Base-by-base conservation (phyloP, 2,329 filamentous ascomycete species). In the Fusarium fujikuroi region DNA sequence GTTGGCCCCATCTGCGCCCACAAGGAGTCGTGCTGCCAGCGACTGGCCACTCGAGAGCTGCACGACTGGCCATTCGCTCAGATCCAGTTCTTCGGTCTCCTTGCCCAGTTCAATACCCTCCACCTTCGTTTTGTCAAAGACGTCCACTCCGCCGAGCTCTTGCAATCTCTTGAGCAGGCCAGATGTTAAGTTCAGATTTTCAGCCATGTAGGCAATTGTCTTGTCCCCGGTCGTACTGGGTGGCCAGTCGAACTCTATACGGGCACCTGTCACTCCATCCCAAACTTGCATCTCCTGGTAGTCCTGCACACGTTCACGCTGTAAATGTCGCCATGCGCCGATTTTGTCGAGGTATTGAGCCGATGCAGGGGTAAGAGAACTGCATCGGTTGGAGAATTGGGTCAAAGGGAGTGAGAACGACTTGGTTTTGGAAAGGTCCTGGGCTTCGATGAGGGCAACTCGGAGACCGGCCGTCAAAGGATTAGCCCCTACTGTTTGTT, bases 221-320 rank as follows among this genome's bases (percentile, higher is more conserved):
- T 86, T 88, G 79, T 85, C 84, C 80, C 68, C 74, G 77, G 86
- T 85, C 42, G 84, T 80, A 47, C 79, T 81, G 9, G 84, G 84
- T 28, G 83, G 83, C 92, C 92, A 93, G 83, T 96, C 93, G 81
- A 99, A 99, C 75, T 94, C 92, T 80, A 99, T 96, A 76, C 92
- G 90, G 40, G 95, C 93, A 66, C 91, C 95, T 44, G 93, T 93
- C 63, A 97, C 90, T 70, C 95, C 97, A 81, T 99, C 96, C 96
- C 97, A 99, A 37, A 98, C 96, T 81, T 97, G 93, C 96, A 99
- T 99, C 77, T 95, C 93, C 67, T 97, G 92, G 82, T 98, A 99
- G 2, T 91, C 89, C 84, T 98, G 95, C 39, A 96, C 90, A 37
- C 96, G 90, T 10, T 89, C 85, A 46, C 87, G 84, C 75, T 93